Base-by-base conservation (phyloP, 2,329 filamentous ascomycete genomes). In the Grosmannia penicillata region DNA sequence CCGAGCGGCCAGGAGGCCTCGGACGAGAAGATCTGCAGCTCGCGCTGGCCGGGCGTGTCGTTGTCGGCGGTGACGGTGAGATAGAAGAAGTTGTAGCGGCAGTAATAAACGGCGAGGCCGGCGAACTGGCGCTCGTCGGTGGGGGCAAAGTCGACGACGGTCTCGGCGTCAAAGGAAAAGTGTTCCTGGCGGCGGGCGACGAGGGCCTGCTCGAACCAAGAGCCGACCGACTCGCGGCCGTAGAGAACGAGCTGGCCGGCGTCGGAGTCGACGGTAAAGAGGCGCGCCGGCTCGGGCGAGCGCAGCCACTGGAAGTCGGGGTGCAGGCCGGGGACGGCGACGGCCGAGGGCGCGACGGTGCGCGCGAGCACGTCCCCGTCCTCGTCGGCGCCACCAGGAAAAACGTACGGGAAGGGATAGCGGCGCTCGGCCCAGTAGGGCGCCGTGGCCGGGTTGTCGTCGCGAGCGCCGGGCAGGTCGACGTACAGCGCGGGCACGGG, bases 161-260 rank as follows among this genome's bases (percentile, higher is more conserved):
- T 73, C 59, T 95, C 89, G 58, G 93, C 76, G 52, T 89, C 93
- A 49, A 91, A 82, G 7, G 83, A 80, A 55, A 95, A 78, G 49
- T 73, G 69, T 17, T 61, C 63, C 52, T 73, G 69, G 5, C 69
- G 61, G 7, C 70, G 56, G 0, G 70, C 70, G 1, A 73, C 66
- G 2, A 73, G 58, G 0, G 68, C 57, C 51, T 73, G 69, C 50
- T 73, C 70, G 47, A 72, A 74, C 70, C 70, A 74, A 2, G 68
- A 72, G 0, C 70, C 70, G 29, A 70, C 59, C 2, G 62, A 55
- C 49, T 74, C 70, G 7, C 70, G 61, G 1, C 70, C 70, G 19
- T 57, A 53, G 0, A 74, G 56, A 0, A 50, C 56, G n/a, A 74
- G 61, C 5, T 37, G 36, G 10, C 55, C 56, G 22, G 49, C 53